Evolutionary conservation across 2,329 filamentous ascomycete genomes (phyloP).

Genomic region (Fusarium musae): DNA sequence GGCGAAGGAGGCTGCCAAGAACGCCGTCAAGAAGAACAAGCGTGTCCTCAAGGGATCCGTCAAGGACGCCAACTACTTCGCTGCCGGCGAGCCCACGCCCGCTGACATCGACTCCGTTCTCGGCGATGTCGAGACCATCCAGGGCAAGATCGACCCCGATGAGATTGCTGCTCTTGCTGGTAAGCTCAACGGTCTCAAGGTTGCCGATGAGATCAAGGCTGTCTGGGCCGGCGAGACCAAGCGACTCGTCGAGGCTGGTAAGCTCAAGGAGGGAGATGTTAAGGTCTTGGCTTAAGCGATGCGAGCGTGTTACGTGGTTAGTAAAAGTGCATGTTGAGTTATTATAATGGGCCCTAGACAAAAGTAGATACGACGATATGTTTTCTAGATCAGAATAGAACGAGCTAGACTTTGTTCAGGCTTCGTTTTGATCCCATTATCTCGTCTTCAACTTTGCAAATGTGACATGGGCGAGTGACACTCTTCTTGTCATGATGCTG

Average conservation of each 20-base stretch:
- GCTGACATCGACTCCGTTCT: conserved; percentile 84
- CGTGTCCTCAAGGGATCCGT: conserved; percentile 91
- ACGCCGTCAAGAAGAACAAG: conserved; percentile 99
- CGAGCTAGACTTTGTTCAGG: conserved; percentile 8
- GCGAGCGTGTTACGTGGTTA: background rate
- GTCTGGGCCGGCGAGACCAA: conserved; percentile 83
- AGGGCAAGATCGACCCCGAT: conserved; percentile 88
- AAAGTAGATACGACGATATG: conserved; percentile 38
- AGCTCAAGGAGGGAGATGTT: conserved; percentile 84
- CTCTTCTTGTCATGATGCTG: background rate
- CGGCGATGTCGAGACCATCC: conserved; percentile 85
- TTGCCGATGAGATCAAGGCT: conserved; percentile 84
- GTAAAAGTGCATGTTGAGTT: conserved; percentile 4
- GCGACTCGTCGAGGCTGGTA: conserved; percentile 82
- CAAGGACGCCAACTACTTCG: conserved; percentile 99
- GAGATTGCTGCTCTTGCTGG: conserved; percentile 86
- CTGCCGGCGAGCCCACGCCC: conserved; percentile 76
- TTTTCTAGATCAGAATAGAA: conserved; percentile 28
- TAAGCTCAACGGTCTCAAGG: conserved; percentile 83
- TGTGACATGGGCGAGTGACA: background rate
- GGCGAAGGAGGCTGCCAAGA: conserved; percentile 98
- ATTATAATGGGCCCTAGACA: conserved; percentile 36
- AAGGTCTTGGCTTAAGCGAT: conserved; percentile 67
- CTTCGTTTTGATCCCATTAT: background rate
- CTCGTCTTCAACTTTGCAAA: background rate